Evolutionary conservation across 148 eudicot species (phyloP).

Genomic region (Nepenthes mirabilis): DNA sequence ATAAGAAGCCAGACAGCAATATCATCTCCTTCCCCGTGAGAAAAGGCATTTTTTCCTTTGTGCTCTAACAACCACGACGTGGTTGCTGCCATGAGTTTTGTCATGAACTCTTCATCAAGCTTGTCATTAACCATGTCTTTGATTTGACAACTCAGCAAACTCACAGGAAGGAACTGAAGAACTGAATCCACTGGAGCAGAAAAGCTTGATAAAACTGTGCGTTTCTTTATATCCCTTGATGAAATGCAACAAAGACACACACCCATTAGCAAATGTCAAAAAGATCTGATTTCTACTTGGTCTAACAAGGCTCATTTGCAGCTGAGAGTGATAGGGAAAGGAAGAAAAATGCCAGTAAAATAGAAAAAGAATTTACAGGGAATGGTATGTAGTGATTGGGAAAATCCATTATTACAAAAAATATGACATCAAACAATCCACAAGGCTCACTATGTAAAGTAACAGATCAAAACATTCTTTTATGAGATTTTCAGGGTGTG

Average conservation of each 20-base stretch:
- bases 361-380: too few species aligned
- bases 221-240: slow-evolving; percentile 60
- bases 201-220: slow-evolving; percentile 50
- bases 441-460: too few species aligned
- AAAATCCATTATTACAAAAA: too few species aligned
- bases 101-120: slow-evolving; percentile 21
- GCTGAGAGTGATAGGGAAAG: too few species aligned
- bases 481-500: too few species aligned
- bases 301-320: neutral
- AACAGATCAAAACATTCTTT: too few species aligned
- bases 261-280: slow-evolving; percentile 2
- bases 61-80: slow-evolving; percentile 19
- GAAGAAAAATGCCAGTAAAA: too few species aligned
- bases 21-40: slow-evolving; percentile 32
- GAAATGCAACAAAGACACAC: neutral
- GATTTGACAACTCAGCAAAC: slow-evolving; percentile 45
- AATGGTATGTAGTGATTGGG: too few species aligned
- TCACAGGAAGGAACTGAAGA: slow-evolving; percentile 45
- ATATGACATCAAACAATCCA: too few species aligned
- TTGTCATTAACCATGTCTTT: slow-evolving; percentile 16
- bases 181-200: slow-evolving; percentile 59
- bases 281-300: neutral
- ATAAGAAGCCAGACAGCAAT: slow-evolving; percentile 61
- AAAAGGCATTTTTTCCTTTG: slow-evolving; percentile 8
- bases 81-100: slow-evolving; percentile 43